A percentile compares a stretch with the other conserved stretches of the same genome.
These are phyloP conservation scores for Cocos nucifera DNA, from an alignment of 176 grass and related monocot species.

Conservation along the genomic window DNA sequence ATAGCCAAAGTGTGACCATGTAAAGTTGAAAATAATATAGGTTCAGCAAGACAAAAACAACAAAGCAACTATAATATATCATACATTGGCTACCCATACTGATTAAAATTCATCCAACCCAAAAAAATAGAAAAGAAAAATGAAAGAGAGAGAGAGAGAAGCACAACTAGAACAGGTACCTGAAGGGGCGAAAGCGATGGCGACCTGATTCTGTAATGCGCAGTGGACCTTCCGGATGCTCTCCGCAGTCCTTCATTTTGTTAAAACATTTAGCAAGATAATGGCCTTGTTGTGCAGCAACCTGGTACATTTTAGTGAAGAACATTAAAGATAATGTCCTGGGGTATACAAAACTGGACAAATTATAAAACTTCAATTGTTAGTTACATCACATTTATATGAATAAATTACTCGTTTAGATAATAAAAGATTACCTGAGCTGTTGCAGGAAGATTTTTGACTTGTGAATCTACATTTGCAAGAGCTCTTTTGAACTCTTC, in stretches of 20 bases:
- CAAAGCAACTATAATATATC: too few species aligned
- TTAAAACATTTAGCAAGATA: constrained; percentile 88
- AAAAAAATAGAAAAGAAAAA: constrained; percentile 4
- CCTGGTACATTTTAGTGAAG: constrained; percentile 27
- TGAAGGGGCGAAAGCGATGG: constrained; percentile 77
- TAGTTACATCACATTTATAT: too few species aligned
- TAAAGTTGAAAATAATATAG: too few species aligned
- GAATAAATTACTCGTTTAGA: too few species aligned
- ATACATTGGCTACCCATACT: too few species aligned
- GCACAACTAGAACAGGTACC: constrained; percentile 33
- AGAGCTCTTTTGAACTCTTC: constrained; percentile 93
- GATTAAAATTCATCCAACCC: not conserved
- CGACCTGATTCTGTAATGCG: constrained; percentile 42
- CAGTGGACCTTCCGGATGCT: constrained; percentile 80
- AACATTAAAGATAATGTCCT: too few species aligned
- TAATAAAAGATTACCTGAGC: constrained; percentile 49
- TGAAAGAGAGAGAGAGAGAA: constrained; percentile 6
- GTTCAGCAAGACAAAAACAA: too few species aligned
- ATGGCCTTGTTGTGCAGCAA: constrained; percentile 85
- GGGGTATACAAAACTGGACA: too few species aligned
- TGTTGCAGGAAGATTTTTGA: constrained; percentile 80
- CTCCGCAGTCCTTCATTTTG: constrained; percentile 62
- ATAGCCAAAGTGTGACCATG: too few species aligned
- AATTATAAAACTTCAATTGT: too few species aligned
- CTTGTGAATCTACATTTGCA: constrained; percentile 64